Conservation (phyloP, 2,329 filamentous ascomycete species). For the Colletotrichum echinochloae region DNA sequence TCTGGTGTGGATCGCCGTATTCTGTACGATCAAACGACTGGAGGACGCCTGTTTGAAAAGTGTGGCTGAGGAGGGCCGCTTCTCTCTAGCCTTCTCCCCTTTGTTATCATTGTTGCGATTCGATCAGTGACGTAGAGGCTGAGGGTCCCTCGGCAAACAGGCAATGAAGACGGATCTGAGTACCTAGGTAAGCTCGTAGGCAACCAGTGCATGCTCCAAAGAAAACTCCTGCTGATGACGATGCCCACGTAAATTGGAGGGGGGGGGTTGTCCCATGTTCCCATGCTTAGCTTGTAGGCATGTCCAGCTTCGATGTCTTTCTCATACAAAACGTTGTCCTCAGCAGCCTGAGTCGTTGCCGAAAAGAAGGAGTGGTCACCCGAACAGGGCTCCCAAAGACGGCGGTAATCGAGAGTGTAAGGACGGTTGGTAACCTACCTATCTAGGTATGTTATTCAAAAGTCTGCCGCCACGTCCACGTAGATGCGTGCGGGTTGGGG, state of each 20-base stretch:
- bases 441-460: not conserved
- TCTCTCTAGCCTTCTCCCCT: not conserved
- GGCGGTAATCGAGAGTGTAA: not conserved
- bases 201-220: not conserved
- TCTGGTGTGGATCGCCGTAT: conserved; percentile 11
- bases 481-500: not conserved
- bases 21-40: conserved; percentile 12
- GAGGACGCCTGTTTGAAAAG: not conserved
- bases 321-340: no score
- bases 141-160: not conserved
- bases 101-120: not conserved
- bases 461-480: not conserved
- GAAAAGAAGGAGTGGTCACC: not conserved
- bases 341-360: not conserved
- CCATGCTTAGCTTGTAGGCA: not conserved
- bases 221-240: not conserved
- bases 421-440: no score
- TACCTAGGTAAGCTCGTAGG: not conserved
- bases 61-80: conserved; percentile 35
- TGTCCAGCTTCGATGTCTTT: not conserved
- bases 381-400: not conserved
- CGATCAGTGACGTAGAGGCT: not conserved
- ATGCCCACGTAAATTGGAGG: not conserved
- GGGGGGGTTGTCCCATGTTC: not conserved
- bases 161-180: not conserved